Percentiles rank a stretch among this genome's conserved stretches.
Conservation (phyloP, 2,329 filamentous ascomycete genomes). For the Exophiala calicioides region DNA sequence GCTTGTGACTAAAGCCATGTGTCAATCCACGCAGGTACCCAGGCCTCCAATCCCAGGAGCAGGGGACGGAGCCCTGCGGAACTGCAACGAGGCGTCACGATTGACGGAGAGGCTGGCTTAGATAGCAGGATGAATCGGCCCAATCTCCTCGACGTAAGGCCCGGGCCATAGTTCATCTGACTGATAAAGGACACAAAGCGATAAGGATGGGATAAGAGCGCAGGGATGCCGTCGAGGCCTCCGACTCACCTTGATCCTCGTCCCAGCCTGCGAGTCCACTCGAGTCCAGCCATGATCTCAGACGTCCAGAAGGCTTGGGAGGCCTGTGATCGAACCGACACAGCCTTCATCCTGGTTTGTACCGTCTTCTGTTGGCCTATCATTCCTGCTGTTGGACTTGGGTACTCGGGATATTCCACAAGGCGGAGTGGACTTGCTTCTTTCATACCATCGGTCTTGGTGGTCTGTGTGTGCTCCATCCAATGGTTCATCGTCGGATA, state of each 20-base stretch:
- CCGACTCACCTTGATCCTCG: background rate
- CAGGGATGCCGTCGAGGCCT: constrained; percentile 12
- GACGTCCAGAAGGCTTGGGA: constrained; percentile 51
- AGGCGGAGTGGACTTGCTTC: constrained; percentile 51
- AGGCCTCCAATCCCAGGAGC: constrained; percentile 1
- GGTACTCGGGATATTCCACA: constrained; percentile 53
- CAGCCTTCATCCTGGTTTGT: constrained; percentile 54
- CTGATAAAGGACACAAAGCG: constrained; percentile 5
- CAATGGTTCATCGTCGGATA: constrained; percentile 56
- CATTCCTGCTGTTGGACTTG: constrained; percentile 54
- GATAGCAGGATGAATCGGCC: background rate
- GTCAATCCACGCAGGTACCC: constrained; percentile 22
- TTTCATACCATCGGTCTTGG: constrained; percentile 51
- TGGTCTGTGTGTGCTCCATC: constrained; percentile 51
- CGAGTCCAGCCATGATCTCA: constrained; percentile 30
- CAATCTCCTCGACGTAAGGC: constrained; percentile 7
- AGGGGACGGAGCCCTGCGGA: background rate
- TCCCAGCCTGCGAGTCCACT: background rate
- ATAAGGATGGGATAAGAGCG: constrained; percentile 20
- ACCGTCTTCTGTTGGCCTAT: constrained; percentile 56
- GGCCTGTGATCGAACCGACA: constrained; percentile 55
- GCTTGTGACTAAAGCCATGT: constrained; percentile 15
- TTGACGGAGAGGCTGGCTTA: too few species aligned
- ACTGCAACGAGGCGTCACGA: background rate
- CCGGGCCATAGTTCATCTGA: constrained; percentile 12